Base-by-base conservation (phyloP, 495 filamentous ascomycete species). In the Opeltia flavorubescens region DNA sequence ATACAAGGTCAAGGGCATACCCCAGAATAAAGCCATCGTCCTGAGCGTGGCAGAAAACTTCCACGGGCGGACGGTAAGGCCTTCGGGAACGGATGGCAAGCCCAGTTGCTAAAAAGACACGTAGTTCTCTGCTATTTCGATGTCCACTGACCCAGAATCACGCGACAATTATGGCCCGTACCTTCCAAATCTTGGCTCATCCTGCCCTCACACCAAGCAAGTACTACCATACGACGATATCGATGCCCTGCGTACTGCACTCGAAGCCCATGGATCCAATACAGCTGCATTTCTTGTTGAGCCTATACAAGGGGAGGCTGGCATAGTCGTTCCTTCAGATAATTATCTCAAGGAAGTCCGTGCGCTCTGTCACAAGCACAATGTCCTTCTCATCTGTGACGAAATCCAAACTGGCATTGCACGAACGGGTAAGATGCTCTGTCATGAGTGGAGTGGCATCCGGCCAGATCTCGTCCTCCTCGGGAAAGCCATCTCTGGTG, bases 371-470 rank as follows among this genome's bases (percentile, higher is more conserved):
- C 84, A 86, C 62, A 82, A 91, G 66, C 76, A 96, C 70, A 93
- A 95, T 54, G 86, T 89, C 20, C 77, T 99, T 28, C 61, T 99
- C 52, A 95, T 99, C 59, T 94, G 86, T 60, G 91, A 99, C 59
- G 91, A 99, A 76, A 95, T 99, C 59, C 91, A 99, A 65, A 99
- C 93, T 21, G 80, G 89, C 54, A 94, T 99, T 65, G 93, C 88
- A 44, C 78, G 91, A 46, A 96, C 93, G 12, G 91, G 91, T 21
- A 82, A 82, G 55, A 80, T 99, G 63, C 73, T 99, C 23, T 96
- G 91, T 70, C 81, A 80, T 56, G 81, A 96, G 63, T 95, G 93
- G 87, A 82, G 85, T 44, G 83, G 80, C 48, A 84, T 99, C 69
- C 91, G 88, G 67, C 91, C 91, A 13, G 93, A 99, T 60, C 68